Evolutionary conservation across 805 yeast species (phyloP), one percentile per base, ranked within the genome.

Genomic region (Teunomyces funiuensis): DNA sequence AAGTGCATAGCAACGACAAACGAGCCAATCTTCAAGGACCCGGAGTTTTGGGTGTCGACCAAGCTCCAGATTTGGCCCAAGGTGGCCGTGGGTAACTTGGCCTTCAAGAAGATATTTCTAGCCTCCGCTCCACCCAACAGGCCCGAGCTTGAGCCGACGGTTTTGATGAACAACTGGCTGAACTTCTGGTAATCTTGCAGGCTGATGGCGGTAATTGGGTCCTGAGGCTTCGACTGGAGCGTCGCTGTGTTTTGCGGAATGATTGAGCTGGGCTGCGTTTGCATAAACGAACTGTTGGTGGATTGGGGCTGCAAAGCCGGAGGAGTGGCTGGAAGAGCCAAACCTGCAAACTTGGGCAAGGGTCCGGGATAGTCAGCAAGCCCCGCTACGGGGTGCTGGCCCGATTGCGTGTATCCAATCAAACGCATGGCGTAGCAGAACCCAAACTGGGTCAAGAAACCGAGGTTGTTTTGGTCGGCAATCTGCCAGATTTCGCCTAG

Each of bases 1-100:
- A 93, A 74, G 63, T 87, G 95, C 99, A 93, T 91, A 6, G 98
- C 97, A 54, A 91, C 78, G 33, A 88, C 79, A 54, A 93, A 93
- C 58, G 88, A 90, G 11, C 82, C 74, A 56, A 82, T 77, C 42
- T 77, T 73, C 53, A 93, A 77, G 42, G 77, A 71, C 4, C 99
- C 99, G 1, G 77, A 65, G 51, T 82, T 82, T 40, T 77, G 76
- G 46, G 81, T 79, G 60, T 93, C 99, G 33, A 86, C 93, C 43
- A 91, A 71, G 40, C 77, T 77, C 99, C 99, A 93, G 44, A 93
- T 83, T 58, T 83, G 85, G 43, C 95, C 96, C 46, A 93, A 71
- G 2, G 81, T 75, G 18, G 77, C 77, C 26, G 83, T 84, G 19
- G 96, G 88, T 42, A 93, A 69, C 50, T 85, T 82, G 1, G 99